phyloP scores from a whole-genome alignment of 2,329 filamentous ascomycete species.

The Ophiostoma quercus region DNA sequence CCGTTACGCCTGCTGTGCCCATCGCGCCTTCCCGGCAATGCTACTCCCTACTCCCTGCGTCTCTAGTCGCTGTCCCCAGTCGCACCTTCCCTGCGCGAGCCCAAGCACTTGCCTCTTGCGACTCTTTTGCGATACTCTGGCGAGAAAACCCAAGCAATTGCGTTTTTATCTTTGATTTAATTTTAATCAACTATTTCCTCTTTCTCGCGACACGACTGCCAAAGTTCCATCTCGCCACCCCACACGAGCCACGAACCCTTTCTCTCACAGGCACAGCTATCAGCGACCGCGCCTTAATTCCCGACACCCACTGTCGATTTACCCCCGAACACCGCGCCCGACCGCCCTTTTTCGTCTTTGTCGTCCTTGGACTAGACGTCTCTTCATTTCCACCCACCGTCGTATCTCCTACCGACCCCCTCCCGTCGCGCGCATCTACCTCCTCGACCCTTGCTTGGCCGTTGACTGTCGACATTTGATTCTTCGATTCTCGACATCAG shows the following conservation, averaged over 20 bases:
- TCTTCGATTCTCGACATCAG: no score
- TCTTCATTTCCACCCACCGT: background rate
- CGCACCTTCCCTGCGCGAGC: background rate
- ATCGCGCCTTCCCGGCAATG: background rate
- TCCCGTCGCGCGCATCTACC: background rate
- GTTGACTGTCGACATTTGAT: background rate
- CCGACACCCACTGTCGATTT: background rate
- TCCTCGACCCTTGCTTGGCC: background rate
- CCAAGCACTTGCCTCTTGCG: background rate
- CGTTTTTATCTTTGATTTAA: background rate
- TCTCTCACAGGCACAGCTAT: background rate
- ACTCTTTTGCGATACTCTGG: background rate
- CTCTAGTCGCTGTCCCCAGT: background rate
- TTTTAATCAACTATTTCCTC: background rate
- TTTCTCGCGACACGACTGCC: constrained; percentile 13
- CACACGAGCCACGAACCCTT: constrained; percentile 10
- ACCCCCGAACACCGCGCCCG: constrained; percentile 2
- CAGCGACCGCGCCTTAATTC: background rate
- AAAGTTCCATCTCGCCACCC: constrained; percentile 7
- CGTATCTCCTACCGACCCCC: background rate
- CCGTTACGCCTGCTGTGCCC: background rate
- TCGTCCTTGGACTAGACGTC: background rate
- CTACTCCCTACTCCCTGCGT: background rate
- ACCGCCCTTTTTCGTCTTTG: constrained; percentile 9
- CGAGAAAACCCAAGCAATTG: background rate